Evolutionary conservation across 2,329 filamentous ascomycete species (phyloP).

Genomic region (Fusarium scirpi): DNA sequence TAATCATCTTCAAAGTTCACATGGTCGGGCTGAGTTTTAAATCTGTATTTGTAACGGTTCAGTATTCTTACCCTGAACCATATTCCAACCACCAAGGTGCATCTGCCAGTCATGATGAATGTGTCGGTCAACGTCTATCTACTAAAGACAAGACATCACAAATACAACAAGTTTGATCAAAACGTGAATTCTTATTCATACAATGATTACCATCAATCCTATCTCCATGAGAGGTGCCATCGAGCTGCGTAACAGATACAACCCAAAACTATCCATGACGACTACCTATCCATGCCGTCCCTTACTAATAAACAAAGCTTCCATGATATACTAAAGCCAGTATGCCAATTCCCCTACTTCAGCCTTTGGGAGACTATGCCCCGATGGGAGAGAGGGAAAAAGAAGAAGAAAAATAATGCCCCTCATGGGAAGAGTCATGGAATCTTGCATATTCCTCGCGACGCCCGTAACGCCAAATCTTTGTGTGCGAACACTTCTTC

Average conservation of each 20-base stretch:
- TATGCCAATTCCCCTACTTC: constrained; percentile 35
- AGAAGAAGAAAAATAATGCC: constrained; percentile 25
- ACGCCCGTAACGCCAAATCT: constrained; percentile 47
- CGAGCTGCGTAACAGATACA: constrained; percentile 16
- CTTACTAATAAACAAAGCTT: constrained; percentile 29
- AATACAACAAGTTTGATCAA: constrained; percentile 7
- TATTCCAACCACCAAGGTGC: no score
- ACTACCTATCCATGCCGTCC: constrained; percentile 20
- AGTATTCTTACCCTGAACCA: neutral
- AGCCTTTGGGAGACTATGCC: constrained; percentile 1
- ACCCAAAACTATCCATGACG: constrained; percentile 10
- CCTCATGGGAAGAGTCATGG: constrained; percentile 38
- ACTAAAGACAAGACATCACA: neutral
- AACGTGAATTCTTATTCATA: constrained; percentile 45
- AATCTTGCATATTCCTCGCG: constrained; percentile 44
- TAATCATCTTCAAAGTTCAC: neutral
- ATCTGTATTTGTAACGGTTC: neutral
- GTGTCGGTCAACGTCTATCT: neutral
- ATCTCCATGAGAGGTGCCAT: constrained; percentile 29
- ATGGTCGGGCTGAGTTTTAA: neutral
- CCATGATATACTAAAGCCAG: constrained; percentile 32
- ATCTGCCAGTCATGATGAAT: neutral
- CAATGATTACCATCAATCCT: constrained; percentile 46
- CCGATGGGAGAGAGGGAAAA: constrained; percentile 20
- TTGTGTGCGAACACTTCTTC: constrained; percentile 38